These are phyloP conservation scores for Cephaloascus albidus DNA, from an alignment of 805 yeast genomes.

Conservation along the genomic window DNA sequence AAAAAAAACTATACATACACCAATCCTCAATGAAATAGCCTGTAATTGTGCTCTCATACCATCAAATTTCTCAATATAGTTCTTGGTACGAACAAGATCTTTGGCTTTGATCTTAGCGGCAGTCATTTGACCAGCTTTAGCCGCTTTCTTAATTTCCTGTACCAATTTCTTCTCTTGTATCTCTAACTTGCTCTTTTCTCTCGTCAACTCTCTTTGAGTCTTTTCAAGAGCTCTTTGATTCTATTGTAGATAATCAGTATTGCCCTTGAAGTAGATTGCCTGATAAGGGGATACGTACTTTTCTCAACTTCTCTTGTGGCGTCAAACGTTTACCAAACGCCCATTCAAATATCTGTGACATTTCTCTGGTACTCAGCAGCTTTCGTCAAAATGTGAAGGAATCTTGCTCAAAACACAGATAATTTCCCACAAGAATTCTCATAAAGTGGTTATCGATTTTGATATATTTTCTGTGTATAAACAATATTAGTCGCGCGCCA, in stretches of 20 bases:
- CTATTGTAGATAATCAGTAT: conserved; percentile 15
- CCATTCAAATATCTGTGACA: conserved; percentile 78
- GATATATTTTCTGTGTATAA: no score
- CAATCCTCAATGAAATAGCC: conserved; percentile 80
- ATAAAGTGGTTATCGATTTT: no score
- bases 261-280: not conserved
- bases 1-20: not conserved
- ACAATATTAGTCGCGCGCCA: no score
- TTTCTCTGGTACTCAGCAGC: no score
- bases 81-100: conserved; percentile 84
- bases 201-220: conserved; percentile 85
- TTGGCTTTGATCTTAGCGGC: conserved; percentile 94
- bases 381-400: no score
- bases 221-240: conserved; percentile 93
- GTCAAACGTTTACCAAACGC: conserved; percentile 88
- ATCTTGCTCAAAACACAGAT: no score
- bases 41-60: conserved; percentile 92
- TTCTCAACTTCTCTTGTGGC: conserved; percentile 90
- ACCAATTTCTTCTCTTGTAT: conserved; percentile 86
- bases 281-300: conserved; percentile 20
- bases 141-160: conserved; percentile 81
- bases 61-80: conserved; percentile 78
- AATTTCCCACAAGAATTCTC: no score
- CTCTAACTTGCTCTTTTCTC: conserved; percentile 82
- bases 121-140: conserved; percentile 79